Base-by-base conservation (phyloP, 164 flowering plant species). In the Piper betle region DNA sequence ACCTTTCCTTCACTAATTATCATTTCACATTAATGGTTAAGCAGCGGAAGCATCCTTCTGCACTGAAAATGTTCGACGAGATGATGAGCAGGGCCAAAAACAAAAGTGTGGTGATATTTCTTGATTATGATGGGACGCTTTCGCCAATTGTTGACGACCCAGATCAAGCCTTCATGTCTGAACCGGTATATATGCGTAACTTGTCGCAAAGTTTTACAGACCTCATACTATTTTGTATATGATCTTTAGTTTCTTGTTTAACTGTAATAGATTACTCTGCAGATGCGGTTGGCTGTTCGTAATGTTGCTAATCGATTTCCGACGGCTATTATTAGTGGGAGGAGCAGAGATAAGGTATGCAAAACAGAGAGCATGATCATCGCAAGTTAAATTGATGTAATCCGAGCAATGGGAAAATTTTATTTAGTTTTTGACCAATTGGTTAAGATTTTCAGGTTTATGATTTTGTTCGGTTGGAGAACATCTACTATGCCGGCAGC, bases 51-150 rank as follows among this genome's bases (percentile, higher is more conserved):
- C 91, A 85, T 70, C 98, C 96, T 0, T 89, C 98, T 5, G 98
- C 98, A 12, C 64, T 93, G 61, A 76, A 39, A 50, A 81, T 72
- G 86, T 87, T 87, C 40, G 91, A 88, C 25, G 66, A 82, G 53
- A 87, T 93, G 18, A 74, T 64, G 39, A 65, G 58, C 25, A 86
- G 80, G 18, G 79, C 88, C 0, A 74, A 74, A 20, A 94, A 91
- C 38, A 93, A 88, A 64, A 74, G 84, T 59, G 76, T 93, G 1
- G 91, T 84, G 8, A 71, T 93, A 79, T 93, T 90, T 62, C 71
- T 93, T 6, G 98, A 93, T 54, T 93, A 93, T 42, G 98, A 93
- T 41, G 98, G 98, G 1, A 93, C 98, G 6, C 83, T 93, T 3
- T 83, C 97, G 0, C 98, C 98, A 5, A 93, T 93, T 12, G 98